A percentile compares a stretch with the other conserved stretches of the same genome.
These are phyloP conservation scores for Penicillium lividum DNA, from an alignment of 495 filamentous ascomycete genomes.

Conservation along the genomic window DNA sequence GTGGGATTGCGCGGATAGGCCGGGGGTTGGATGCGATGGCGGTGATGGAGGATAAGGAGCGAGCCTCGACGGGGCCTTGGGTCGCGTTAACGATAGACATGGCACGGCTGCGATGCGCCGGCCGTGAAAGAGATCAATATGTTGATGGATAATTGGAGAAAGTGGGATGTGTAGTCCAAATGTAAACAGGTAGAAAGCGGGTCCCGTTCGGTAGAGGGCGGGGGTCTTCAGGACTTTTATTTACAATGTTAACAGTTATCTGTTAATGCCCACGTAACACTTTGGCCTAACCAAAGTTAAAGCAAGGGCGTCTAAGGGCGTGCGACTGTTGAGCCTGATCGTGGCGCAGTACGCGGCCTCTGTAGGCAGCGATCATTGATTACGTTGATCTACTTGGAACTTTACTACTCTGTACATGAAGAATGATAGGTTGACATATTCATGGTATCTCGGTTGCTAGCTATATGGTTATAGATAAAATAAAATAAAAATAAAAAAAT, in stretches of 20 bases:
- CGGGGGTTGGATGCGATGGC: conserved; percentile 80
- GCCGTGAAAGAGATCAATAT: conserved; percentile 16
- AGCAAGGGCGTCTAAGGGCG: conserved; percentile 21
- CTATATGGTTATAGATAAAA: conserved; percentile 21
- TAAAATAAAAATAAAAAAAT: background rate
- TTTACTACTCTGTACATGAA: background rate
- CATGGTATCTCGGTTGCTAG: conserved; percentile 40
- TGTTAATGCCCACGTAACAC: conserved; percentile 7
- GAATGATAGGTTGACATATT: conserved; percentile 17
- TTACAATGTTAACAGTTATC: background rate
- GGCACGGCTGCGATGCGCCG: conserved; percentile 31
- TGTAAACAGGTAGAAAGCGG: conserved; percentile 9
- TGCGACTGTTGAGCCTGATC: conserved; percentile 5
- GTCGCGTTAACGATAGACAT: conserved; percentile 26
- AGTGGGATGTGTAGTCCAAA: background rate
- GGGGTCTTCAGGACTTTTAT: conserved; percentile 8
- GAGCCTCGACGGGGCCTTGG: conserved; percentile 66
- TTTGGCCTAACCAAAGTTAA: conserved; percentile 6
- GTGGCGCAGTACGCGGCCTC: conserved; percentile 28
- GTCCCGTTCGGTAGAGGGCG: conserved; percentile 7
- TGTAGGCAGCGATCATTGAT: conserved; percentile 15
- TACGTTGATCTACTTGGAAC: conserved; percentile 2
- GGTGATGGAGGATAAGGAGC: conserved; percentile 78
- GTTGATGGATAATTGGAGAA: background rate
- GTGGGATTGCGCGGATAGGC: conserved; percentile 75